phyloP scores from a whole-genome alignment of 2,329 filamentous ascomycete species.

The Metarhizium humberi region DNA sequence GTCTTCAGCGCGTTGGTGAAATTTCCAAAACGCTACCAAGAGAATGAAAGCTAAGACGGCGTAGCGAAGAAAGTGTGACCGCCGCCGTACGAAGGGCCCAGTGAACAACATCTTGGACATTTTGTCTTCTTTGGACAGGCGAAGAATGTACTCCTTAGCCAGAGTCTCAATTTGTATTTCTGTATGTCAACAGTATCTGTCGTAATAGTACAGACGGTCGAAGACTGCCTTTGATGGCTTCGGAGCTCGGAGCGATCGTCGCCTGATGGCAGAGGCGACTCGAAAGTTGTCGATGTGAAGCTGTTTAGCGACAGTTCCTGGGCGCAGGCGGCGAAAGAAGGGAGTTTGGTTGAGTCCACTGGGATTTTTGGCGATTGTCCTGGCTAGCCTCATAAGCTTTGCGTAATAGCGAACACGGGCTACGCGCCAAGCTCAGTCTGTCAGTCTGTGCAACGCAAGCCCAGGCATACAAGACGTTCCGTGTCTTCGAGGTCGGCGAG shows the following conservation, averaged over 20 bases:
- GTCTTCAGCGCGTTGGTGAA: constrained; percentile 12
- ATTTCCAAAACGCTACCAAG: constrained; percentile 20
- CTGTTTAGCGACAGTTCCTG: not conserved
- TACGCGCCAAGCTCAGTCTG: too few relatives aligned
- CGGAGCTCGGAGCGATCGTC: not conserved
- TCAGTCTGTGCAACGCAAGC: too few relatives aligned
- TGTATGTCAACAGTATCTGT: not conserved
- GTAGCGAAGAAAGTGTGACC: constrained; percentile 33
- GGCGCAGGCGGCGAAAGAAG: not conserved
- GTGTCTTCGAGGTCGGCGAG: too few relatives aligned
- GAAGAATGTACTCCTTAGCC: not conserved
- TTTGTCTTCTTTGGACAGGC: not conserved
- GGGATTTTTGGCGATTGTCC: too few relatives aligned
- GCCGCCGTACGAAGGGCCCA: constrained; percentile 10
- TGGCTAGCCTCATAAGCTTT: too few relatives aligned
- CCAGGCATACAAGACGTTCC: too few relatives aligned
- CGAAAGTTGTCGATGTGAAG: not conserved
- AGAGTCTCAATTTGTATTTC: too few relatives aligned
- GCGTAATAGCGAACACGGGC: too few relatives aligned
- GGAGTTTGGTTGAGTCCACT: too few relatives aligned
- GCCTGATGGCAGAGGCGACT: not conserved
- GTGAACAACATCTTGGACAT: constrained; percentile 9
- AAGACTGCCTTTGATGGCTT: not conserved
- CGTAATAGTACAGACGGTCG: not conserved
- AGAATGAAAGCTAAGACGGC: constrained; percentile 26